Evolutionary conservation across 169 alveolate species (phyloP).

Genomic region (Plasmodium coatneyi): DNA sequence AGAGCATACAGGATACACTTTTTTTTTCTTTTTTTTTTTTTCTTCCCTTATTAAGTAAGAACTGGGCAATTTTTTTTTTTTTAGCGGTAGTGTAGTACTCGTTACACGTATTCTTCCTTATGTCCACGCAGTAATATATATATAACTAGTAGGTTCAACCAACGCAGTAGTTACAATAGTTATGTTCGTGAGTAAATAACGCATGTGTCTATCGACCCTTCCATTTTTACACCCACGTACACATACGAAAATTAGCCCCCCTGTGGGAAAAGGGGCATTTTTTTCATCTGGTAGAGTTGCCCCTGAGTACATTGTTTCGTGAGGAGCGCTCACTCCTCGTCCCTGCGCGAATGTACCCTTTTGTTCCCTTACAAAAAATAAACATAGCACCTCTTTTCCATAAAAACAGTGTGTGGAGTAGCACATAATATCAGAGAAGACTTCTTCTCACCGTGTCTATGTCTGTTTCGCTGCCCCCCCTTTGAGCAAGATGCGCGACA

Average conservation of each 20-base stretch:
- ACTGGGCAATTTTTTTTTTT: background rate
- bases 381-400: background rate
- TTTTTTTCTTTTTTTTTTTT: background rate
- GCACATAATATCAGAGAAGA: background rate
- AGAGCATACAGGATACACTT: background rate
- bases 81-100: background rate
- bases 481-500: constrained; percentile 19
- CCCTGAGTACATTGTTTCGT: background rate
- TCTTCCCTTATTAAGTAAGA: background rate
- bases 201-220: background rate
- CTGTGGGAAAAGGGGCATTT: background rate
- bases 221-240: background rate
- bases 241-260: background rate
- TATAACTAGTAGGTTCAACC: background rate
- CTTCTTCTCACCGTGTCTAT: background rate
- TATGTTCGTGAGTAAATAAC: background rate
- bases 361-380: background rate
- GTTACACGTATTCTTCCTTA: background rate
- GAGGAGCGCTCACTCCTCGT: background rate
- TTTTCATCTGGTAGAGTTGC: background rate
- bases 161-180: background rate
- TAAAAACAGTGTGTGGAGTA: background rate
- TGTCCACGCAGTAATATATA: background rate
- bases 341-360: background rate
- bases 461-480: background rate